Evolutionary conservation across 257 asterid species (phyloP).

Genomic region (Pogostemon cablin): DNA sequence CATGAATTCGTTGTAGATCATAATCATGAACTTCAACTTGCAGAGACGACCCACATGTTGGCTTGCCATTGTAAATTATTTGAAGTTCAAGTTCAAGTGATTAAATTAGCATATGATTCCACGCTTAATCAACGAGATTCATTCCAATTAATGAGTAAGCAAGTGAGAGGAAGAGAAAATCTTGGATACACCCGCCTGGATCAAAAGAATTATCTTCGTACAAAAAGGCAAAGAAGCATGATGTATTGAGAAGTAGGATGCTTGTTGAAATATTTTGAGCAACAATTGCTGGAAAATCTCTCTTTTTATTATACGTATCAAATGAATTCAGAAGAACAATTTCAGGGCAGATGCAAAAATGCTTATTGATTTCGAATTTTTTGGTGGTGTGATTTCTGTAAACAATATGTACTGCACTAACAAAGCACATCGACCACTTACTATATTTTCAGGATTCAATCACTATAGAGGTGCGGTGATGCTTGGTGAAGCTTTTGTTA

Average conservation of each 20-base stretch:
- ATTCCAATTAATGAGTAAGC: background rate
- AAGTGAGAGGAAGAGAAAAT: background rate
- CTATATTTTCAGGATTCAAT: background rate
- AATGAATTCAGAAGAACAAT: background rate
- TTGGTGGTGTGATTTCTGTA: background rate
- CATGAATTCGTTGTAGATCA: background rate
- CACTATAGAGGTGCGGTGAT: background rate
- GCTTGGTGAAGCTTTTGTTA: background rate
- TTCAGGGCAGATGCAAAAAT: background rate
- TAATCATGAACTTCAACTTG: background rate
- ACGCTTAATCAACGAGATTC: background rate
- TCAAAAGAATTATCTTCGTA: slow-evolving; percentile 11
- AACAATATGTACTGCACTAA: background rate
- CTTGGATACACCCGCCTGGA: background rate
- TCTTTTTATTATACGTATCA: background rate
- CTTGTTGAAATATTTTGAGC: background rate
- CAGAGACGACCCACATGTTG: background rate
- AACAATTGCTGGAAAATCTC: background rate
- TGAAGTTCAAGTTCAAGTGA: background rate
- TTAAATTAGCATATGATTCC: background rate
- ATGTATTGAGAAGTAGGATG: slow-evolving; percentile 6
- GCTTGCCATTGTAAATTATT: background rate
- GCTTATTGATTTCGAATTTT: background rate
- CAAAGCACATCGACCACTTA: background rate
- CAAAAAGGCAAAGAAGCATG: slow-evolving; percentile 9